These are phyloP conservation scores for Eleusine coracana DNA, from an alignment of 176 grass and related monocot species.

Conservation along the genomic window DNA sequence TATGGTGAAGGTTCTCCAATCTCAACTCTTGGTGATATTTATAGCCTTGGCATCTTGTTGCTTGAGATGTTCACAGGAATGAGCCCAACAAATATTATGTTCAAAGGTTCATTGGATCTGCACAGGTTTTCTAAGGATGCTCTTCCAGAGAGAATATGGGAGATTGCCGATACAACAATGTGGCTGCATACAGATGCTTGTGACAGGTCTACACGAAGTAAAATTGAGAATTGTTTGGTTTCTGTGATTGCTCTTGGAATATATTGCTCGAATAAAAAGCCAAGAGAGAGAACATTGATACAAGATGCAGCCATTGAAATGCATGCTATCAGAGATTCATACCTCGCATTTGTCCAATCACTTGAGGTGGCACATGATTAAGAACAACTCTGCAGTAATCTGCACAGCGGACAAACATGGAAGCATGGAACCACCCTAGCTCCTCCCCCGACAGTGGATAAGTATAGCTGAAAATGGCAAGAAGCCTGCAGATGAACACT, in stretches of 20 bases:
- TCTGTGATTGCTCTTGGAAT: conserved; percentile 7
- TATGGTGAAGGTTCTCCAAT: conserved; percentile 17
- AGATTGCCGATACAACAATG: conserved; percentile 28
- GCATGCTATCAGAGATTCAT: conserved; percentile 29
- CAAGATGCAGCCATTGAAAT: neutral
- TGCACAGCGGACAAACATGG: too few relatives aligned
- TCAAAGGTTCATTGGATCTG: conserved; percentile 1
- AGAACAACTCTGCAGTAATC: too few relatives aligned
- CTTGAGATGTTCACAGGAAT: conserved; percentile 40
- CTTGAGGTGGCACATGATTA: neutral
- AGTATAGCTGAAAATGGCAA: too few relatives aligned
- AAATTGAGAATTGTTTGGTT: conserved; percentile 10
- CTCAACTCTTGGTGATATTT: conserved; percentile 31
- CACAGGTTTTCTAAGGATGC: neutral
- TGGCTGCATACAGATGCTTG: neutral
- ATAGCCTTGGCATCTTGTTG: conserved; percentile 41
- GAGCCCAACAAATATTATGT: conserved; percentile 7
- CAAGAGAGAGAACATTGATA: neutral
- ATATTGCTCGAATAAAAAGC: conserved; percentile 35
- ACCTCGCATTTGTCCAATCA: neutral
- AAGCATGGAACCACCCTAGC: too few relatives aligned
- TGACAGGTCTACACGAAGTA: neutral
- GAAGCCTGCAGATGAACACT: too few relatives aligned
- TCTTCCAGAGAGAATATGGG: conserved; percentile 1
- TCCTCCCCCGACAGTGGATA: too few relatives aligned